phyloP scores from a whole-genome alignment of 176 grass and related monocot species.

The Saccharum officinarum region DNA sequence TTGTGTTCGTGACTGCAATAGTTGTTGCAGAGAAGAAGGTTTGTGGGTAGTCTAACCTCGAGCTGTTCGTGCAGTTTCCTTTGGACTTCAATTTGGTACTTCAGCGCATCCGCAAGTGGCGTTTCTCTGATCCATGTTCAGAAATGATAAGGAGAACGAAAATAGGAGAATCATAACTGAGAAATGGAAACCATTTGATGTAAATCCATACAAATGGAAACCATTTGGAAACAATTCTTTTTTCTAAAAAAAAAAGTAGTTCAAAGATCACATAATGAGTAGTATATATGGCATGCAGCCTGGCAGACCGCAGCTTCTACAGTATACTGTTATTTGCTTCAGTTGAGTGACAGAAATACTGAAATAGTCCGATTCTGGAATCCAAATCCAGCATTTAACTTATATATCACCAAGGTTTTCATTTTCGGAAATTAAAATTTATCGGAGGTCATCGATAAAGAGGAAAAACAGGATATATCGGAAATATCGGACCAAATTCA shows the following conservation, averaged over 20 bases:
- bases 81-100: constrained; percentile 86
- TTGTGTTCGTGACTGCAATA: background rate
- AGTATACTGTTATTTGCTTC: background rate
- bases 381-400: too few species aligned
- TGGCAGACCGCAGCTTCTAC: too few species aligned
- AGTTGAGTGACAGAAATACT: background rate
- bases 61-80: constrained; percentile 81
- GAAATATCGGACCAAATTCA: too few species aligned
- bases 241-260: background rate
- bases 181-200: too few species aligned
- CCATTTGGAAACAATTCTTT: background rate
- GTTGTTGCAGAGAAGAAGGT: background rate
- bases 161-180: background rate
- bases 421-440: too few species aligned
- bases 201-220: background rate
- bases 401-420: too few species aligned
- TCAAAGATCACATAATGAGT: background rate
- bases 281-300: too few species aligned
- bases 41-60: constrained; percentile 46
- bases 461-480: too few species aligned
- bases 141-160: constrained; percentile 8
- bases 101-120: constrained; percentile 66
- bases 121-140: constrained; percentile 58
- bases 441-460: too few species aligned
- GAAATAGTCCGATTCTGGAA: too few species aligned